Base-by-base conservation (phyloP, 768 basidiomycete genomes). In the Nidularia pulvinata region DNA sequence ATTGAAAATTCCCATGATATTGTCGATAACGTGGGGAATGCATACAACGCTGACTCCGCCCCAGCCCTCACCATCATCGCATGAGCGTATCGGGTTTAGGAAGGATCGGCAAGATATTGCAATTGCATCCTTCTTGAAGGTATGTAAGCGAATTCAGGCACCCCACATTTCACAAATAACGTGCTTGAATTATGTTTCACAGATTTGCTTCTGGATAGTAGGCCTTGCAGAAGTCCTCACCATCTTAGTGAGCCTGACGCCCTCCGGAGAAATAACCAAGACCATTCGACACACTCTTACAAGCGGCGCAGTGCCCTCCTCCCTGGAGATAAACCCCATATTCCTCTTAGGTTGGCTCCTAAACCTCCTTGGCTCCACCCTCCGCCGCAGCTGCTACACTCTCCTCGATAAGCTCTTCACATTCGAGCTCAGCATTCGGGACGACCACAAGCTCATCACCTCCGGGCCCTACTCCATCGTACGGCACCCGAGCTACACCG, bases 381-480 rank as follows among this genome's bases (percentile, higher is more conserved):
- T 59, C 19, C 60, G 55, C 36, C 7, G 5, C 4, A 19, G 45
- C 22, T 59, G 62, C 45, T 61, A 56, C 48, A 36, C 22, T 11
- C 48, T 42, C n/a, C 44, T 56, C 4, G 58, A 52, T 4, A 43
- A 46, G 32, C 50, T 45, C 34, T 65, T 56, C 56, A 58, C 53
- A 22, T 60, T 73, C 54, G 65, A 76, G 53, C 61, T 75, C 35
- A 66, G 65, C n/a, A 65, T 77, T 49, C 66, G 60, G 25, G 60
- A 62, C 43, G 54, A 62, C 37, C 68, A 69, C 50, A 46, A 53
- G 11, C 62, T 69, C 4, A 49, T 69, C 44, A 67, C 65, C 2
- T 50, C 47, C 1, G 65, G 67, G 5, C 58, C 65, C 3, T 69
- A 68, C 52, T 45, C 55, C 22, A 48, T 68, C 46, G 68, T 70